A percentile compares a stretch with the other conserved stretches of the same genome.
phyloP scores from a whole-genome alignment of 73 alveolate genomes.

The Paramecium pentaurelia region DNA sequence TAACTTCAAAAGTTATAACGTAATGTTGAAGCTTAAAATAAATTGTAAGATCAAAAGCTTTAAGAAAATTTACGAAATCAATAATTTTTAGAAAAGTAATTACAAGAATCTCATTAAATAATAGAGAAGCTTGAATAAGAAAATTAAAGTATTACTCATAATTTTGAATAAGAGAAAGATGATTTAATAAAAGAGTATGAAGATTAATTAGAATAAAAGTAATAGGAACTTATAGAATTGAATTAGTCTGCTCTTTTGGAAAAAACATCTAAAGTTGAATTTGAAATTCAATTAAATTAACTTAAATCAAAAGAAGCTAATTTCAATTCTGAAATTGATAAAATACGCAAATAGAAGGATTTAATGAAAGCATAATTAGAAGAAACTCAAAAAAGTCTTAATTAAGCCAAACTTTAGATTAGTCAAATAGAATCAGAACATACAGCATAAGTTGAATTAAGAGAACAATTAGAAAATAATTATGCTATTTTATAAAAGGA shows the following conservation, averaged over 20 bases:
- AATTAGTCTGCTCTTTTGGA: not conserved
- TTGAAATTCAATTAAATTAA: not conserved
- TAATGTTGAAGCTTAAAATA: not conserved
- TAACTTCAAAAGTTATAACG: not conserved
- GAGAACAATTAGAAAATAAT: slow-evolving; percentile 40
- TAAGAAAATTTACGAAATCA: not conserved
- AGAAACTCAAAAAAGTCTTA: not conserved
- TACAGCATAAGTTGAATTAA: slow-evolving; percentile 23
- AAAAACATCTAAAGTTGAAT: not conserved
- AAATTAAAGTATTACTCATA: not conserved
- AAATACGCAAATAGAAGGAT: not conserved
- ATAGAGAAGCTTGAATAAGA: not conserved
- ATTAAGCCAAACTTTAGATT: not conserved
- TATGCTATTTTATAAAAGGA: slow-evolving; percentile 10
- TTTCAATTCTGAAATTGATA: not conserved
- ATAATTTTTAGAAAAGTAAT: not conserved
- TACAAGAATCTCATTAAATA: not conserved
- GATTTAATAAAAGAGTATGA: not conserved
- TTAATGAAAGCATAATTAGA: not conserved
- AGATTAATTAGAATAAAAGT: not conserved
- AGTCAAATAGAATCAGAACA: slow-evolving; percentile 1
- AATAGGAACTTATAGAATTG: not conserved
- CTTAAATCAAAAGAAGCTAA: not conserved
- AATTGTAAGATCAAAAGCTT: not conserved
- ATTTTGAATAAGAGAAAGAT: not conserved